Evolutionary conservation across 139 green algal genomes (phyloP).

Genomic region (Chlorella sp.): DNA sequence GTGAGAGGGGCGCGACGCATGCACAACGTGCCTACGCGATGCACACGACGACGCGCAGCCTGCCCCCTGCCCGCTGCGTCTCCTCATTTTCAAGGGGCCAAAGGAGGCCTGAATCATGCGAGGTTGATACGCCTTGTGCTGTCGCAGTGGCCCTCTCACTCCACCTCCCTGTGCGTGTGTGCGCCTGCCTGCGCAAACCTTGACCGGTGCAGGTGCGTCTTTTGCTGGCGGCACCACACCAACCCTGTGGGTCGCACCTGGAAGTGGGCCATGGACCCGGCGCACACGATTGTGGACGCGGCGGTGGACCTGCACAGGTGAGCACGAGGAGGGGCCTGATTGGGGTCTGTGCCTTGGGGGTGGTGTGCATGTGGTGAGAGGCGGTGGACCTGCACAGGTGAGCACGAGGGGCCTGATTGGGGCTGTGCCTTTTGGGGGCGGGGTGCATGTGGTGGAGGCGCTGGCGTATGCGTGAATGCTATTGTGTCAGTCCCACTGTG

Average conservation of each 20-base stretch:
- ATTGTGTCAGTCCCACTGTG: too few species aligned
- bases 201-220: conserved; percentile 29
- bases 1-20: too few species aligned
- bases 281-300: conserved; percentile 55
- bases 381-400: conserved; percentile 1
- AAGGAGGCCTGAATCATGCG: neutral
- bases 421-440: too few species aligned
- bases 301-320: conserved; percentile 1
- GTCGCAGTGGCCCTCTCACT: neutral
- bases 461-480: too few species aligned
- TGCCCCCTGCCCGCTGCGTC: too few species aligned
- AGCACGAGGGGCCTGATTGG: too few species aligned
- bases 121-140: neutral
- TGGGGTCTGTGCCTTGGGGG: too few species aligned
- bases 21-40: too few species aligned
- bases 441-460: too few species aligned
- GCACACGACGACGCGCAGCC: too few species aligned
- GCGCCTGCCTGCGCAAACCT: neutral
- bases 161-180: neutral
- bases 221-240: conserved; percentile 75
- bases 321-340: too few species aligned
- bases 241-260: conserved; percentile 72
- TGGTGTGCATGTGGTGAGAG: too few species aligned
- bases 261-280: conserved; percentile 71
- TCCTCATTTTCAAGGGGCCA: neutral